phyloP scores from a whole-genome alignment of 805 yeast genomes.

The Torulaspora franciscae region DNA sequence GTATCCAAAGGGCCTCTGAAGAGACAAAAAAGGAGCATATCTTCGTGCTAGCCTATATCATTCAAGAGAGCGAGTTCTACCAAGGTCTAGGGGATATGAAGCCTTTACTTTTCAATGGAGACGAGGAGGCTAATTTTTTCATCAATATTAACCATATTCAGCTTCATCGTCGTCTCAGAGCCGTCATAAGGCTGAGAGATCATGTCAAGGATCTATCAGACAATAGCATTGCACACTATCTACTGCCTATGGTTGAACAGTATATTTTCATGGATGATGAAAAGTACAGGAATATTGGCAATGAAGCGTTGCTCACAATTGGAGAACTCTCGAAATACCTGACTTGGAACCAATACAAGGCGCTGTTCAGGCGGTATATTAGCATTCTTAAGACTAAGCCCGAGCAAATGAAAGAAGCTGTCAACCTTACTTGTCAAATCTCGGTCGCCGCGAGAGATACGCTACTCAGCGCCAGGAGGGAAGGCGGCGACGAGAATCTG shows the following conservation, averaged over 20 bases:
- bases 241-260: slow-evolving; percentile 81
- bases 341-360: slow-evolving; percentile 76
- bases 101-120: slow-evolving; percentile 55
- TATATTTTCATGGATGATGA: slow-evolving; percentile 61
- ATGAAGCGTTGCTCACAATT: slow-evolving; percentile 62
- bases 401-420: slow-evolving; percentile 51
- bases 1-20: slow-evolving; percentile 58
- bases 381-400: slow-evolving; percentile 44
- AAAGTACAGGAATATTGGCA: slow-evolving; percentile 53
- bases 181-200: slow-evolving; percentile 60
- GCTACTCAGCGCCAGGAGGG: slow-evolving; percentile 24
- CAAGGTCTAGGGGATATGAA: slow-evolving; percentile 63
- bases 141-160: slow-evolving; percentile 77
- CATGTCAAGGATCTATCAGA: slow-evolving; percentile 45
- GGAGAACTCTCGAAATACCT: slow-evolving; percentile 53
- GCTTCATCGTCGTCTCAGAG: slow-evolving; percentile 77
- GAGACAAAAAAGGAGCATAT: slow-evolving; percentile 69
- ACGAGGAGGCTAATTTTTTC: slow-evolving; percentile 81
- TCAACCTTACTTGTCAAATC: slow-evolving; percentile 52
- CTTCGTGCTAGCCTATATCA: slow-evolving; percentile 57
- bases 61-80: slow-evolving; percentile 42
- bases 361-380: slow-evolving; percentile 66
- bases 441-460: slow-evolving; percentile 47
- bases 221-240: slow-evolving; percentile 65
- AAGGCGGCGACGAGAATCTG: slow-evolving; percentile 15